Evolutionary conservation across 2,329 filamentous ascomycete species (phyloP).

Genomic region (Pseudopithomyces maydicus): DNA sequence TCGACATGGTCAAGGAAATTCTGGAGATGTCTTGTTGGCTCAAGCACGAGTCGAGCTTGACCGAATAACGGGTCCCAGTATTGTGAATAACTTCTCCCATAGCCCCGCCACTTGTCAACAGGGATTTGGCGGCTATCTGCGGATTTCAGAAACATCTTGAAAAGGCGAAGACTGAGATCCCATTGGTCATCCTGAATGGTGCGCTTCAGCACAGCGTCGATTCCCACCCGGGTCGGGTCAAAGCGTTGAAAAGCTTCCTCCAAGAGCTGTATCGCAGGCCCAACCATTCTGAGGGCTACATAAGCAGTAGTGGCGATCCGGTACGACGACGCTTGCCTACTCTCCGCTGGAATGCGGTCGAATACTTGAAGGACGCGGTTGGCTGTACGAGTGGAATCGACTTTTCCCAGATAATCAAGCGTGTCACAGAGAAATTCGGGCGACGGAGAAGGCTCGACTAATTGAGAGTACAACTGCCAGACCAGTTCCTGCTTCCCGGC

Average conservation of each 20-base stretch:
- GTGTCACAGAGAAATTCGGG: slow-evolving; percentile 23
- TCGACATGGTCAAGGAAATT: slow-evolving; percentile 33
- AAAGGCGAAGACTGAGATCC: slow-evolving; percentile 40
- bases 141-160: slow-evolving; percentile 20
- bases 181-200: slow-evolving; percentile 41
- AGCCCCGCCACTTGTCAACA: slow-evolving; percentile 6
- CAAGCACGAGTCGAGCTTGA: slow-evolving; percentile 25
- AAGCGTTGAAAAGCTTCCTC: slow-evolving; percentile 39
- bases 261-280: slow-evolving; percentile 48
- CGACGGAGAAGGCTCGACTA: slow-evolving; percentile 19
- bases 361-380: slow-evolving; percentile 55
- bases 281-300: slow-evolving; percentile 46
- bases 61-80: slow-evolving; percentile 29
- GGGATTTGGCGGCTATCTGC: slow-evolving; percentile 1
- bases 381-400: slow-evolving; percentile 40
- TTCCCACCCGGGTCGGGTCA: slow-evolving; percentile 26
- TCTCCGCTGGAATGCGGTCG: slow-evolving; percentile 40
- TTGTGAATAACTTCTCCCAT: slow-evolving; percentile 1
- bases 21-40: slow-evolving; percentile 28
- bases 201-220: slow-evolving; percentile 34
- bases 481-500: slow-evolving; percentile 34
- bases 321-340: slow-evolving; percentile 52
- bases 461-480: slow-evolving; percentile 44
- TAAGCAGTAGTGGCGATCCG: slow-evolving; percentile 51
- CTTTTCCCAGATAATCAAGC: slow-evolving; percentile 34